These are phyloP conservation scores for Cyphellophora europaea DNA, from an alignment of 2,329 filamentous ascomycete genomes.

Conservation along the genomic window DNA sequence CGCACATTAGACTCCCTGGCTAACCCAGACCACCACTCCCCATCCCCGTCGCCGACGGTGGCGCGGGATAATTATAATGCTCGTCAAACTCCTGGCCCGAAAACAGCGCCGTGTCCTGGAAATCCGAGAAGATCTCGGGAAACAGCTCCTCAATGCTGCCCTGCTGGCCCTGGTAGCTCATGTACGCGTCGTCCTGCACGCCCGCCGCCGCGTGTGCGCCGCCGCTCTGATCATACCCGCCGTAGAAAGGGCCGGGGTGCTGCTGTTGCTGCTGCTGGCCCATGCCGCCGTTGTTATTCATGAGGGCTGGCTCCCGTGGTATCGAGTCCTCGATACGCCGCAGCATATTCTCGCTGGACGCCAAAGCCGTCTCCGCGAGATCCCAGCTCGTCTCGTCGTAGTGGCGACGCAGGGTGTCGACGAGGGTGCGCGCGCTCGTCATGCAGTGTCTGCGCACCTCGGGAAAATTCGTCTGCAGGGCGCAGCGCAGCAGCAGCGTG, in stretches of 20 bases:
- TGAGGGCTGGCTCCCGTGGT: slow-evolving; percentile 7
- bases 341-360: slow-evolving; percentile 37
- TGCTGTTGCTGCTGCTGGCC: slow-evolving; percentile 5
- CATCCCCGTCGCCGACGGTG: too few relatives aligned
- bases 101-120: slow-evolving; percentile 15
- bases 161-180: slow-evolving; percentile 6
- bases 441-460: slow-evolving; percentile 37
- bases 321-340: slow-evolving; percentile 19
- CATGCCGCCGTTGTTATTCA: slow-evolving; percentile 2
- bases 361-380: slow-evolving; percentile 44
- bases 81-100: slow-evolving; percentile 2
- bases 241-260: slow-evolving; percentile 4
- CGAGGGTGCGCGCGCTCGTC: slow-evolving; percentile 37
- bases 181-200: slow-evolving; percentile 6
- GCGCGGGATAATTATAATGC: neutral
- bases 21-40: too few relatives aligned
- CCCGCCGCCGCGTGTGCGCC: neutral
- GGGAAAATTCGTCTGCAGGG: slow-evolving; percentile 29
- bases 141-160: slow-evolving; percentile 14
- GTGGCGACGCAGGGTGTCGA: slow-evolving; percentile 37
- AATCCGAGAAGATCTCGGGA: slow-evolving; percentile 16
- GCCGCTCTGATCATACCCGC: neutral
- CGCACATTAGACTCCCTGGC: too few relatives aligned
- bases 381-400: slow-evolving; percentile 46
- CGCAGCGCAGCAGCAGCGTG: slow-evolving; percentile 17